Evolutionary conservation across 306 rosid species (phyloP).

Genomic region (Vigna radiata): DNA sequence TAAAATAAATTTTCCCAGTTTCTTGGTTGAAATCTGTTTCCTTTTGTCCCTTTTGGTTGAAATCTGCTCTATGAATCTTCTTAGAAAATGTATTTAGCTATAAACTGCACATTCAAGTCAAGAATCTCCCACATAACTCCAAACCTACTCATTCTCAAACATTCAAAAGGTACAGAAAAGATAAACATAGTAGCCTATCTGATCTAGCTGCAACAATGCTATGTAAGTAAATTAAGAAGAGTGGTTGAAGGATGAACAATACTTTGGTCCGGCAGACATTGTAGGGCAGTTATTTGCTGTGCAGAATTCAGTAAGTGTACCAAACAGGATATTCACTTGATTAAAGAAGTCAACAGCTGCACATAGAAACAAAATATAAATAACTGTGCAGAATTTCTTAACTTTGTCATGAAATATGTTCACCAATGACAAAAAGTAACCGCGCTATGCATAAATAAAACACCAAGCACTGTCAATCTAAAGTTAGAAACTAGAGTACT

Average conservation of each 20-base stretch:
- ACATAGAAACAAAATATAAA: constrained; percentile 17
- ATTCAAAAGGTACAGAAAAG: constrained; percentile 9
- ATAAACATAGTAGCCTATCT: constrained; percentile 16
- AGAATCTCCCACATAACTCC: constrained; percentile 32
- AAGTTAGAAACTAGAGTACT: constrained; percentile 3
- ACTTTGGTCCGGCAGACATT: constrained; percentile 92
- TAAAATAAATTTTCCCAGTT: not conserved
- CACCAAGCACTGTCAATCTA: not conserved
- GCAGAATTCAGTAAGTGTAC: constrained; percentile 92
- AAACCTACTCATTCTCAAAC: not conserved
- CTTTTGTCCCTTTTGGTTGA: not conserved
- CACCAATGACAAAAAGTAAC: not conserved
- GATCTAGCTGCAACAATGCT: constrained; percentile 8
- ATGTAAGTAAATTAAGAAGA: constrained; percentile 26
- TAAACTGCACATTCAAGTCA: constrained; percentile 1
- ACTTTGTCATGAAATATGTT: not conserved
- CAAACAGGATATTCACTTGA: constrained; percentile 83
- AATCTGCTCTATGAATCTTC: not conserved
- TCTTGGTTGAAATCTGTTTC: constrained; percentile 4
- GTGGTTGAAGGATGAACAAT: constrained; percentile 48
- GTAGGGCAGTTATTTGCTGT: constrained; percentile 76
- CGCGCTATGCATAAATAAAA: not conserved
- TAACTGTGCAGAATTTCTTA: not conserved
- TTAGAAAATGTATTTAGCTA: constrained; percentile 26
- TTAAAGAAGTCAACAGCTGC: constrained; percentile 93